phyloP scores from a whole-genome alignment of 257 asterid genomes.

The Solanum sitiens region DNA sequence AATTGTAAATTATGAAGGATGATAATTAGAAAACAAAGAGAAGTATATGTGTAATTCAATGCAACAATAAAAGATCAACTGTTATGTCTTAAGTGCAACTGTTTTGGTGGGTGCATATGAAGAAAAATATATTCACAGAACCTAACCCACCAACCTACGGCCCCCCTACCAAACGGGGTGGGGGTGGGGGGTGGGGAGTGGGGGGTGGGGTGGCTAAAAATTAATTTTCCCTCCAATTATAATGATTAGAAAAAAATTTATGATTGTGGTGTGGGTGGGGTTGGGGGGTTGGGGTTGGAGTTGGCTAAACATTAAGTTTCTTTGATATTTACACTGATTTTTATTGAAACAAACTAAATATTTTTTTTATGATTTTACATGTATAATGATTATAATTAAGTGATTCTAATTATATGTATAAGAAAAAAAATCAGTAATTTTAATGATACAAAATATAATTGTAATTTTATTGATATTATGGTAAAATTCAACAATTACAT shows the following conservation, averaged over 20 bases:
- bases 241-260: neutral
- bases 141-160: constrained; percentile 3
- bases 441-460: neutral
- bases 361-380: neutral
- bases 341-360: neutral
- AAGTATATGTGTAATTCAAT: neutral
- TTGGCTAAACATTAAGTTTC: neutral
- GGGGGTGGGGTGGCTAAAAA: neutral
- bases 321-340: too few species aligned
- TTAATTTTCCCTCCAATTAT: neutral
- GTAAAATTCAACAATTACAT: neutral
- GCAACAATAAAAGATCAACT: neutral
- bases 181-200: too few species aligned
- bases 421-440: neutral
- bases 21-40: neutral
- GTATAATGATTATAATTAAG: neutral
- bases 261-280: neutral
- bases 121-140: neutral
- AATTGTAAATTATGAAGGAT: neutral
- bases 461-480: neutral
- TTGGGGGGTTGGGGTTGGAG: neutral
- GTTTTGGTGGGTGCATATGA: neutral
- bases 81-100: neutral
- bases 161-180: neutral
- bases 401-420: neutral